Conservation (phyloP, 495 filamentous ascomycete genomes). For the Aspergillus cavernicola region DNA sequence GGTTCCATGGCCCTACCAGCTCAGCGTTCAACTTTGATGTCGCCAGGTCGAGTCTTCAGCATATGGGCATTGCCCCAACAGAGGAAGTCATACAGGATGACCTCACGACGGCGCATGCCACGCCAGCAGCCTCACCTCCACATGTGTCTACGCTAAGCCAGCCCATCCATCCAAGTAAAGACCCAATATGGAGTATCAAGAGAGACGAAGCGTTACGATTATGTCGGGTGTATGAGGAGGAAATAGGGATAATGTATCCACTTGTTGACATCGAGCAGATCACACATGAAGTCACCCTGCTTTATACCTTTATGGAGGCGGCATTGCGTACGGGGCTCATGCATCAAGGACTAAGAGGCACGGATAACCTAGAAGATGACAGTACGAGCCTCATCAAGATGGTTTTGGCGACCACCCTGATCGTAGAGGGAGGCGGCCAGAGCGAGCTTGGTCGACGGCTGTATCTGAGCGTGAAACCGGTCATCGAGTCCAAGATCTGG, state of each 20-base stretch:
- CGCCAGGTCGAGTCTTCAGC: constrained; percentile 80
- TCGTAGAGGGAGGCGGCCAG: constrained; percentile 70
- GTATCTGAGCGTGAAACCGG: constrained; percentile 65
- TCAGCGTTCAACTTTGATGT: constrained; percentile 82
- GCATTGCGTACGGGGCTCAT: constrained; percentile 56
- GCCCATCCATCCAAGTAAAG: constrained; percentile 48
- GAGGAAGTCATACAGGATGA: constrained; percentile 60
- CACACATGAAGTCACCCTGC: constrained; percentile 56
- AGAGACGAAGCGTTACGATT: constrained; percentile 70
- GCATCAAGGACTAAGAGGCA: constrained; percentile 48
- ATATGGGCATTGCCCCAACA: constrained; percentile 68
- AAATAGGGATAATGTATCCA: constrained; percentile 84
- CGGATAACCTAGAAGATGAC: constrained; percentile 64
- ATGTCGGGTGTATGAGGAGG: constrained; percentile 72
- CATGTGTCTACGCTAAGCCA: constrained; percentile 20
- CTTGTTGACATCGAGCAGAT: constrained; percentile 67
- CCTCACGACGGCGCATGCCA: constrained; percentile 45
- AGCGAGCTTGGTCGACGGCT: constrained; percentile 67
- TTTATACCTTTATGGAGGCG: constrained; percentile 71
- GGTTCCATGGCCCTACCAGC: constrained; percentile 83
- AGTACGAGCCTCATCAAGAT: constrained; percentile 72
- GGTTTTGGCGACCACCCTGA: constrained; percentile 69
- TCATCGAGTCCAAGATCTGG: constrained; percentile 65
- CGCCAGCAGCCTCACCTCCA: constrained; percentile 52
- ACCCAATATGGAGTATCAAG: constrained; percentile 72